Conservation (phyloP, 331 rosid species). For the Pyracantha coccinea region DNA sequence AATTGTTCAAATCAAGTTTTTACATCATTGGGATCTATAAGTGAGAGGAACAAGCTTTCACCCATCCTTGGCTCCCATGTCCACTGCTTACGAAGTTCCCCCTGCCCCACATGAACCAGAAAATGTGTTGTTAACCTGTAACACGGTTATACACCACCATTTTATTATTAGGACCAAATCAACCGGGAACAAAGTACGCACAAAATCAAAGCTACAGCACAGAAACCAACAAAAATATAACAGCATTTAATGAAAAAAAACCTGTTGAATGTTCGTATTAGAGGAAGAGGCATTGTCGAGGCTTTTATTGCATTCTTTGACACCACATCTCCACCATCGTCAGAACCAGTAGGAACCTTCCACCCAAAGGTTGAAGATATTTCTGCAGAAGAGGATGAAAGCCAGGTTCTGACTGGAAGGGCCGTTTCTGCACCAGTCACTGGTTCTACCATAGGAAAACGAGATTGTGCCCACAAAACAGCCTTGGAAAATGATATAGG, state of each 20-base stretch:
- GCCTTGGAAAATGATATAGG: conserved; percentile 91
- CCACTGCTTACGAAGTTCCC: conserved; percentile 73
- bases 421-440: conserved; percentile 47
- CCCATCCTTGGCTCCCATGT: conserved; percentile 93
- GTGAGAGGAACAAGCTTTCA: conserved; percentile 86
- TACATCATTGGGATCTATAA: conserved; percentile 85
- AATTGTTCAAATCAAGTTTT: conserved; percentile 2
- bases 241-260: conserved; percentile 13
- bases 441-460: conserved; percentile 71
- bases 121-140: conserved; percentile 88
- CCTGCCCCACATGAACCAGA: conserved; percentile 61
- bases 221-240: neutral
- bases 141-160: conserved; percentile 32
- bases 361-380: conserved; percentile 69
- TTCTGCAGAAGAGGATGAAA: conserved; percentile 55
- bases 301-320: conserved; percentile 70
- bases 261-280: conserved; percentile 71
- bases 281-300: conserved; percentile 58
- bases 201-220: neutral
- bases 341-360: conserved; percentile 89
- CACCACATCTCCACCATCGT: conserved; percentile 81
- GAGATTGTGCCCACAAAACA: conserved; percentile 88
- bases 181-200: neutral
- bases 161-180: conserved; percentile 24
- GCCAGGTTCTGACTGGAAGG: conserved; percentile 66